Percentiles rank a stretch among this genome's conserved stretches.
Evolutionary conservation across 1,284 basidiomycete species (phyloP).

Genomic region (Rhizoctonia solani): DNA sequence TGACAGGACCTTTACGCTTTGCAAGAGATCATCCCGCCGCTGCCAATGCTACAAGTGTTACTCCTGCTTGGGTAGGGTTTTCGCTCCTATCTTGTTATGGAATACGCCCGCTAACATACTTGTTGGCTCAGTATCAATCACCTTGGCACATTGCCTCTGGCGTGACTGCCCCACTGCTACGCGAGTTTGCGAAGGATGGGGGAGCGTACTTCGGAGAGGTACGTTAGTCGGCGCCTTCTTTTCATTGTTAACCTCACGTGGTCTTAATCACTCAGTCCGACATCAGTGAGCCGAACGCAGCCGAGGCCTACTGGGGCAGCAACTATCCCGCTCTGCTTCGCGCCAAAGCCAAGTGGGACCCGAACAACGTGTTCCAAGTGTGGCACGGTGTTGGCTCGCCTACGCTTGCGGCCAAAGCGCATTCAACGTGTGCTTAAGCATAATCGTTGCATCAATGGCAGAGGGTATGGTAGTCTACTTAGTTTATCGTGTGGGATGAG

Average conservation of each 20-base stretch:
- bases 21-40: neutral
- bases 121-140: neutral
- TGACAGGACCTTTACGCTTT: neutral
- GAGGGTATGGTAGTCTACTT: no score
- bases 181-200: neutral
- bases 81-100: neutral
- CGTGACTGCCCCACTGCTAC: neutral
- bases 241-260: neutral
- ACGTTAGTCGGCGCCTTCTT: neutral
- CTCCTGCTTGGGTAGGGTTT: neutral
- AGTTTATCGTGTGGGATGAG: no score
- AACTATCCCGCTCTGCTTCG: conserved; percentile 54
- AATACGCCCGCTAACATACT: neutral
- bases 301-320: conserved; percentile 58
- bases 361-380: conserved; percentile 38
- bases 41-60: neutral
- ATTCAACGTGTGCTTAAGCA: neutral
- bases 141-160: neutral
- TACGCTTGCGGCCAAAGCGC: neutral
- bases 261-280: conserved; percentile 58
- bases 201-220: neutral
- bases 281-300: conserved; percentile 56
- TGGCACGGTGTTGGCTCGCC: neutral
- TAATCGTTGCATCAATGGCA: neutral
- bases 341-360: conserved; percentile 63